Percentiles rank a stretch among this genome's conserved stretches.
Conservation (phyloP, 176 grass and related monocot species). For the Zea luxurians region DNA sequence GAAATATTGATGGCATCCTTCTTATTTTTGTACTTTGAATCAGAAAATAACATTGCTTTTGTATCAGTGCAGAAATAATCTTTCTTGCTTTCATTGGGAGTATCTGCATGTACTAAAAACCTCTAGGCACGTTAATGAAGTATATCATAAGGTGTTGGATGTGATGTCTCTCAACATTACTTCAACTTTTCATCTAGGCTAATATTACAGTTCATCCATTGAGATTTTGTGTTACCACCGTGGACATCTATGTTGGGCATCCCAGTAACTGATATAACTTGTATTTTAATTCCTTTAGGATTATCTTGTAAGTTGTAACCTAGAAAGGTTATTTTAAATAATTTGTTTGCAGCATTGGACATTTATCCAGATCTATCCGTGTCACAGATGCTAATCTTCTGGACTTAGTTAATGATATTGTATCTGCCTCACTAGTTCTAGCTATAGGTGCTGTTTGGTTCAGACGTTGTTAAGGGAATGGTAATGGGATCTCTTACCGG, state of each 20-base stretch:
- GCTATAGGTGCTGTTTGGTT: background rate
- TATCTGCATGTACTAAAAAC: constrained; percentile 7
- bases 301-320: constrained; percentile 17
- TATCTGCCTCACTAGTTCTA: background rate
- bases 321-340: background rate
- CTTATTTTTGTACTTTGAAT: background rate
- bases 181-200: background rate
- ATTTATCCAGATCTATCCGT: background rate
- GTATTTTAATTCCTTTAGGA: background rate
- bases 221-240: background rate
- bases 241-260: background rate
- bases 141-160: background rate
- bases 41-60: constrained; percentile 10
- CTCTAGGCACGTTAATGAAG: background rate
- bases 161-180: constrained; percentile 16
- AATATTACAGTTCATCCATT: background rate
- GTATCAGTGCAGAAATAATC: background rate
- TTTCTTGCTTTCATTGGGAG: constrained; percentile 10
- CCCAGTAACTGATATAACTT: background rate
- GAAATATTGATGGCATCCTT: background rate
- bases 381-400: constrained; percentile 7
- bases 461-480: too few species aligned
- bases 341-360: background rate
- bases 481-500: too few species aligned
- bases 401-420: constrained; percentile 28